phyloP scores from a whole-genome alignment of 2,329 filamentous ascomycete species.

The Fusarium phyllophilum region DNA sequence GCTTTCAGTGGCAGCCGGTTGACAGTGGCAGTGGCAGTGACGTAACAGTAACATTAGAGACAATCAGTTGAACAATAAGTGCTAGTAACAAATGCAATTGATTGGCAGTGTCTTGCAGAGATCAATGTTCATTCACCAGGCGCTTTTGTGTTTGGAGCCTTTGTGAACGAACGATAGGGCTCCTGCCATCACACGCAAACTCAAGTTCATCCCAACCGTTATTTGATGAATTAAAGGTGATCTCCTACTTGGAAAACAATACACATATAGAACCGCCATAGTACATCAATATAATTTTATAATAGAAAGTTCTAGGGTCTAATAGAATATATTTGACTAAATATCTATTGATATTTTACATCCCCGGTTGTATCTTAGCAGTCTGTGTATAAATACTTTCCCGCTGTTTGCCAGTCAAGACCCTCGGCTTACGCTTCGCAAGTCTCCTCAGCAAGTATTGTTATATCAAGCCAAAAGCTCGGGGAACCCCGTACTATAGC shows the following conservation, averaged over 20 bases:
- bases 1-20: conserved; percentile 1
- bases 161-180: not conserved
- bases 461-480: too few species aligned
- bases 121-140: not conserved
- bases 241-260: not conserved
- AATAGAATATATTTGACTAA: not conserved
- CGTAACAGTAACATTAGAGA: not conserved
- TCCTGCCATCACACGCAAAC: not conserved
- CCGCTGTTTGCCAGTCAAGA: not conserved
- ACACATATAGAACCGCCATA: too few species aligned
- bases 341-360: too few species aligned
- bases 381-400: not conserved
- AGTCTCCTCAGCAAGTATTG: not conserved
- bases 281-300: not conserved
- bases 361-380: not conserved
- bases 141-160: not conserved
- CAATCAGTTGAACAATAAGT: not conserved
- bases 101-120: not conserved
- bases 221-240: not conserved
- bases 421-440: not conserved
- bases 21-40: not conserved
- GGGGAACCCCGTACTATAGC: too few species aligned
- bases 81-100: not conserved
- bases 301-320: not conserved
- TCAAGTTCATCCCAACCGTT: not conserved